Evolutionary conservation across 1,284 basidiomycete genomes (phyloP).

Genomic region (Rhodofomes roseus): DNA sequence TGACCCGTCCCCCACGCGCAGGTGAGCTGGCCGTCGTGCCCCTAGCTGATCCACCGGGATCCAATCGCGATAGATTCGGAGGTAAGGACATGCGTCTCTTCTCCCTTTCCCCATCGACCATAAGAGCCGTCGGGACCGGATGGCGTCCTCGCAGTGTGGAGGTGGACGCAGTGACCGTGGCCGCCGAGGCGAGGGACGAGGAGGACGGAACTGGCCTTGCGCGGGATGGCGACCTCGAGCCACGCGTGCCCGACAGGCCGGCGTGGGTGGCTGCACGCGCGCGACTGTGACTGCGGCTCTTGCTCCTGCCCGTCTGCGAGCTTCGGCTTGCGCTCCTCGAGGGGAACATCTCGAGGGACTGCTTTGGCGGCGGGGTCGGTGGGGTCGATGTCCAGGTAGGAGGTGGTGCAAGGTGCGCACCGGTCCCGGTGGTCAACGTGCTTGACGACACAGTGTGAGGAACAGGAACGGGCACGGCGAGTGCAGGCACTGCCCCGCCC

Average conservation of each 20-base stretch:
- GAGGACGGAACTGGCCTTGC: conserved; percentile 12
- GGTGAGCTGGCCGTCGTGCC: background rate
- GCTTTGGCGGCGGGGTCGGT: conserved; percentile 47
- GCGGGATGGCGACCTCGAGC: conserved; percentile 5
- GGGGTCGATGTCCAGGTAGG: conserved; percentile 55
- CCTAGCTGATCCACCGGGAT: background rate
- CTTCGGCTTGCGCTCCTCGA: conserved; percentile 27
- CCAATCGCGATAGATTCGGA: conserved; percentile 11
- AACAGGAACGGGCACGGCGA: background rate
- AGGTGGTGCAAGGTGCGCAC: conserved; percentile 13
- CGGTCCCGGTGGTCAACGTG: conserved; percentile 7
- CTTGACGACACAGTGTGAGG: background rate
- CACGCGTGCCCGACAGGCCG: conserved; percentile 8
- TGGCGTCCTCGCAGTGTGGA: background rate
- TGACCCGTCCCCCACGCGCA: background rate
- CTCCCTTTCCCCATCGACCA: background rate
- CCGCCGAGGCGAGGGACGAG: conserved; percentile 6
- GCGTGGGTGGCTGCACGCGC: conserved; percentile 20
- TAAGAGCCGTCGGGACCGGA: background rate
- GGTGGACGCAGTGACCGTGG: background rate
- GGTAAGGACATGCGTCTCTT: conserved; percentile 17
- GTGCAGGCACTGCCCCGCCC: background rate
- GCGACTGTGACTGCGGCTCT: conserved; percentile 9
- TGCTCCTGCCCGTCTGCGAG: conserved; percentile 12
- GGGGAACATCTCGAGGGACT: conserved; percentile 13